These are phyloP conservation scores for Coemansia sp. DNA, from an alignment of 192 early-diverging fungal species.

Conservation along the genomic window DNA sequence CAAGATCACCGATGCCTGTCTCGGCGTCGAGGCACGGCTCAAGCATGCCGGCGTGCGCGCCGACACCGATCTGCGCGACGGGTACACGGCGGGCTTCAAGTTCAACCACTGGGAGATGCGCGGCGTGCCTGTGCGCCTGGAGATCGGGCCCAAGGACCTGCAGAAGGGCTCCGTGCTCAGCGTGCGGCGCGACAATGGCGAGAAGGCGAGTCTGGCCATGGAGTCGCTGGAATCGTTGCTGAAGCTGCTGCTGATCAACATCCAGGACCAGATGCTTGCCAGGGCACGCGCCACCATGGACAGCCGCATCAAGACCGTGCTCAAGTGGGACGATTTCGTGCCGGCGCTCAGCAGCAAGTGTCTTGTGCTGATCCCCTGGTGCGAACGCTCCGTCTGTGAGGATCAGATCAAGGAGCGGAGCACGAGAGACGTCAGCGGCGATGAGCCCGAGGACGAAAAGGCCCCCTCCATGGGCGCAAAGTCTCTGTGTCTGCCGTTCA, in stretches of 20 bases:
- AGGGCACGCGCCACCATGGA: slow-evolving; percentile 80
- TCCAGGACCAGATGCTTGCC: slow-evolving; percentile 89
- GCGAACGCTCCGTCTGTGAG: slow-evolving; percentile 87
- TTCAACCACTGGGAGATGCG: slow-evolving; percentile 99
- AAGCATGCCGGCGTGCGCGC: slow-evolving; percentile 73
- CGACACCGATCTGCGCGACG: slow-evolving; percentile 77
- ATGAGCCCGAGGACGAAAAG: slow-evolving; percentile 89
- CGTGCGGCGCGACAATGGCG: slow-evolving; percentile 82
- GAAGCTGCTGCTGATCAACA: slow-evolving; percentile 63
- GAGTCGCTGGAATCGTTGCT: slow-evolving; percentile 62
- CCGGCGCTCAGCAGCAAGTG: slow-evolving; percentile 85
- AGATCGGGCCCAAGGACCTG: slow-evolving; percentile 96
- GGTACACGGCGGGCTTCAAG: slow-evolving; percentile 94
- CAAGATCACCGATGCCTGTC: slow-evolving; percentile 65
- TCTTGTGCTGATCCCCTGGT: slow-evolving; percentile 92
- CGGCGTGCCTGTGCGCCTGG: slow-evolving; percentile 95
- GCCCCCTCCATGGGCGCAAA: slow-evolving; percentile 99
- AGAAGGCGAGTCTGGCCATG: slow-evolving; percentile 62
- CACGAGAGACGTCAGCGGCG: slow-evolving; percentile 61
- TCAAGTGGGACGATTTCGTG: slow-evolving; percentile 94
- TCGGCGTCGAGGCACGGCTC: slow-evolving; percentile 67
- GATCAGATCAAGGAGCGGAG: slow-evolving; percentile 94
- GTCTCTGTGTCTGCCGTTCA: slow-evolving; percentile 94
- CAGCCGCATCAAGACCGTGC: slow-evolving; percentile 70
- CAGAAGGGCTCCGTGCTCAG: slow-evolving; percentile 73